Evolutionary conservation across 352 stramenopile genomes (phyloP), one percentile per base, ranked within the genome.

Genomic region (Phytophthora nicotianae): DNA sequence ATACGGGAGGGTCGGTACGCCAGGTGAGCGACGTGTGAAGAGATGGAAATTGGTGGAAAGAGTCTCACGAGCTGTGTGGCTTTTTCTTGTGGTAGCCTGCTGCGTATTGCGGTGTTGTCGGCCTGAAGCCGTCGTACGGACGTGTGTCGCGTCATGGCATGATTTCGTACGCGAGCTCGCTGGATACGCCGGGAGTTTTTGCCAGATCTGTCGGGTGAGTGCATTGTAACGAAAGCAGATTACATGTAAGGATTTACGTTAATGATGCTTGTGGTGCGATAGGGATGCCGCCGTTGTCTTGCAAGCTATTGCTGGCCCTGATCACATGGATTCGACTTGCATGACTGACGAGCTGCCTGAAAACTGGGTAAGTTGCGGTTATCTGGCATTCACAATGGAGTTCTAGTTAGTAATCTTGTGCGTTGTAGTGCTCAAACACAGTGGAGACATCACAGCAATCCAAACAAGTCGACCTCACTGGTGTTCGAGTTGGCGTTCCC

Each of bases 121-220:
- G 98, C 4, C 79, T 99, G 33, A 99, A 99, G 80, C 97, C 98
- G 14, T 94, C 93, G 16, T 99, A 99, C 57, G 98, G 98, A 11
- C 77, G 87, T n/a, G 83, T 99, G n/a, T 98, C 96, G 14, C 83
- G 97, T 23, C 88, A 98, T 58, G 97, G 97, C 14, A 91, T 99
- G 72, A 98, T 99, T 52, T 92, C 93, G 46, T 99, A 98, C 65
- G 97, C 95, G 4, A 98, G 90, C 27, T 99, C 93, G 16, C 80
- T 99, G 21, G 97, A 99, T 78, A 98, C 93, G 0, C 86, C 97
- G 0, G 97, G 97, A 13, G 89, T 99, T 56, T 86, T 99, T 20
- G 77, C 91, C 3, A 83, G 83, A 57, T 96, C 82, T 24, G 83
- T 96, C 21, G 81, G 76, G 84, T 90, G 63, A 53, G 69, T 72